These are phyloP conservation scores for Cercospora sp. DNA, from an alignment of 2,329 filamentous ascomycete genomes.

Conservation along the genomic window DNA sequence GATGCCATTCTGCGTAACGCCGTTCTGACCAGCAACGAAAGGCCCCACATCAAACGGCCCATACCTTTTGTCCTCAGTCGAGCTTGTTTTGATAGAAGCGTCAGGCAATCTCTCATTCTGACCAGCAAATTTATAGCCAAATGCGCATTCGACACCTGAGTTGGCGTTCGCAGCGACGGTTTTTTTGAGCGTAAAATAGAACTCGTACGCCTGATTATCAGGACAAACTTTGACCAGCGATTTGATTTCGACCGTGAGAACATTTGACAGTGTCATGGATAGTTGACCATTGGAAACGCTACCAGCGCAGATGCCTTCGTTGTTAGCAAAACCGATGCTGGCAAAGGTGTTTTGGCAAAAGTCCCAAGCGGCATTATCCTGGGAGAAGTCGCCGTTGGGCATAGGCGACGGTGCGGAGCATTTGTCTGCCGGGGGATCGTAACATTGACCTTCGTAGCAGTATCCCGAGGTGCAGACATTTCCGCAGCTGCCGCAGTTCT, in stretches of 20 bases:
- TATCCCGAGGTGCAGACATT: slow-evolving; percentile 9
- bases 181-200: slow-evolving; percentile 2
- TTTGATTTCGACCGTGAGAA: not conserved
- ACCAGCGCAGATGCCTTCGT: no score
- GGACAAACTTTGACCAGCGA: slow-evolving; percentile 1
- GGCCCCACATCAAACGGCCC: slow-evolving; percentile 1
- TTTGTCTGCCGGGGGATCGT: slow-evolving; percentile 9
- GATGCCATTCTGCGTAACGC: not conserved
- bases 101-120: not conserved
- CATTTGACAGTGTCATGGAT: not conserved
- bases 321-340: no score
- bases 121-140: not conserved
- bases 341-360: not conserved
- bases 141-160: not conserved
- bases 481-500: slow-evolving; percentile 16
- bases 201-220: not conserved
- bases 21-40: not conserved
- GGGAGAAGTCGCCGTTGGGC: not conserved
- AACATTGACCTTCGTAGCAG: slow-evolving; percentile 16
- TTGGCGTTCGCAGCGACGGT: not conserved
- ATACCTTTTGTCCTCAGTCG: not conserved
- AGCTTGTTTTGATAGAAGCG: not conserved
- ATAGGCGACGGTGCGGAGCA: not conserved
- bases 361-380: not conserved
- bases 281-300: not conserved